Evolutionary conservation across 768 basidiomycete species (phyloP), one percentile per base, ranked within the genome.

Genomic region (Obba rivulosa): DNA sequence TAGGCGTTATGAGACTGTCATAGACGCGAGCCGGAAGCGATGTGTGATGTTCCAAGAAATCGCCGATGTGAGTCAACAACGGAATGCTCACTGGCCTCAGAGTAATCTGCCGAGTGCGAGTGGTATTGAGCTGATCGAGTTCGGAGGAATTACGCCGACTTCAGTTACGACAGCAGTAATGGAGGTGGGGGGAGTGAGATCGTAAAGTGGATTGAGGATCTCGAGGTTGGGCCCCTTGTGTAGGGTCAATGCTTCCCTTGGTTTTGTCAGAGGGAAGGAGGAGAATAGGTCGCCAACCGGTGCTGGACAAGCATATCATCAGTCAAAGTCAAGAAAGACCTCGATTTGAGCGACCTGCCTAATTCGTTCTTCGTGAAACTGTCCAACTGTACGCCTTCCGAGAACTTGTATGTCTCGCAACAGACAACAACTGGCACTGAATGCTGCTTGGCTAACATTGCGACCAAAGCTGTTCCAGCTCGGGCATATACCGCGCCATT

Each of bases 331-430:
- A 11, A 43, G 17, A n/a, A 5, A 41, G 24, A 17, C 16, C 4
- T 34, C 13, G 36, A 11, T 2, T 4, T 17, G 40, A 5, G 11
- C 0, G 10, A 59, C 79, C 63, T 56, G 90, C 95, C 96, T 35
- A 97, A 72, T 67, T 99, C 96, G 60, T 99, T 99, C 66, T 90
- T 92, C 38, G 88, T 92, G 57, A 99, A 93, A 17, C 87, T 87
- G 65, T 99, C 96, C 46, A 98, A 73, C 66, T 89, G 85, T 23
- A 98, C 85, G 28, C 82, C 81, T 57, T 98, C 95, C 16, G 89
- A 88, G 60, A 94, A 98, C 66, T 99, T 99, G 72, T 98, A 98
- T 3, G 96, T 99, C 69, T 98, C 96, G 58, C 94, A 96, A 55
- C 93, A 97, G 21, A 96, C 92, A 31, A 99, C 81, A 7, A 98